Evolutionary conservation across 805 yeast genomes (phyloP).

Genomic region (Kurtzmaniella fragi): DNA sequence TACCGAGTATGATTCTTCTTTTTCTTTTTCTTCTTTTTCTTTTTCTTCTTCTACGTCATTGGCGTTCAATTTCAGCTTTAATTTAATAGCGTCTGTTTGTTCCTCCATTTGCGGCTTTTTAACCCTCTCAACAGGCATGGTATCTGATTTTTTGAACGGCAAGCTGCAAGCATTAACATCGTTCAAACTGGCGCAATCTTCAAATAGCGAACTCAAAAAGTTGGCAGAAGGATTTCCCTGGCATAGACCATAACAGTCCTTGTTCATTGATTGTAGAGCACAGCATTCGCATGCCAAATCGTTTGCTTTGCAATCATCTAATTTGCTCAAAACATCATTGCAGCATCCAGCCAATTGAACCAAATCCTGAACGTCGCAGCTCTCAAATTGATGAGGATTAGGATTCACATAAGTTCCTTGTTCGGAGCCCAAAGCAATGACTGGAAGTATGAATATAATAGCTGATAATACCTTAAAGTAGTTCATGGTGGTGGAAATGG

Average conservation of each 20-base stretch:
- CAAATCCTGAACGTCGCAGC: constrained; percentile 42
- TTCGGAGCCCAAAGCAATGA: constrained; percentile 12
- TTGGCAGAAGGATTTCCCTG: constrained; percentile 45
- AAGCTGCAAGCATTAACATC: constrained; percentile 48
- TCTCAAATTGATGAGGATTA: constrained; percentile 35
- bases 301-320: constrained; percentile 48
- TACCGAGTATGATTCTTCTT: not conserved
- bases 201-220: constrained; percentile 39
- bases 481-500: not conserved
- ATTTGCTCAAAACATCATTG: constrained; percentile 38
- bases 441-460: not conserved
- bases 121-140: constrained; percentile 18
- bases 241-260: constrained; percentile 44
- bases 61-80: not conserved
- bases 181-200: constrained; percentile 42
- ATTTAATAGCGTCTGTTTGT: not conserved
- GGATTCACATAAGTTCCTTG: constrained; percentile 43
- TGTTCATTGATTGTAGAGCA: constrained; percentile 45
- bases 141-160: constrained; percentile 43
- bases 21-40: not conserved
- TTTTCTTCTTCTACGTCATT: not conserved
- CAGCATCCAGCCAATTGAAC: constrained; percentile 40
- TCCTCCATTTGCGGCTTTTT: constrained; percentile 15
- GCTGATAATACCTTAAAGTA: not conserved
- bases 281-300: constrained; percentile 56